Evolutionary conservation across 1,284 basidiomycete genomes (phyloP).

Genomic region (Farysia itapuensis): DNA sequence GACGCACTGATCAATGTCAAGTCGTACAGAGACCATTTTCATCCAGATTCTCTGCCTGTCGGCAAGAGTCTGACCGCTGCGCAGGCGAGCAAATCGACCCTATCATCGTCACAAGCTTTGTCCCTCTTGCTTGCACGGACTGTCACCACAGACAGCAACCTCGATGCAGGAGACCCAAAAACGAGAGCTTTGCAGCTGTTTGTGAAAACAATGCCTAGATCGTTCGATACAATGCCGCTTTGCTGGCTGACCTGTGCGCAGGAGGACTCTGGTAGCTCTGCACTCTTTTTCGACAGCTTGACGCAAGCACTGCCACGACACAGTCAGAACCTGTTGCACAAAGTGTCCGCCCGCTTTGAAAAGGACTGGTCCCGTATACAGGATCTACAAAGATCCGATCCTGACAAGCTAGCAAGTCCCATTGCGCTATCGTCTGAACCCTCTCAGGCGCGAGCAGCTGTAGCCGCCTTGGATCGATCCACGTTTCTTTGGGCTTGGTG

Average conservation of each 20-base stretch:
- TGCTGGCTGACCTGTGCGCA: constrained; percentile 36
- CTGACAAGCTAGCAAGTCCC: constrained; percentile 12
- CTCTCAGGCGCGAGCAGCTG: constrained; percentile 2
- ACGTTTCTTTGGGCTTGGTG: constrained; percentile 47
- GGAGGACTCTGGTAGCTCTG: too few relatives aligned
- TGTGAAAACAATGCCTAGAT: constrained; percentile 26
- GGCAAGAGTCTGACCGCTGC: constrained; percentile 2
- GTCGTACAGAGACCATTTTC: constrained; percentile 9
- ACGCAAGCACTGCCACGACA: constrained; percentile 23
- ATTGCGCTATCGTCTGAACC: constrained; percentile 1
- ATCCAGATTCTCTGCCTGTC: constrained; percentile 6
- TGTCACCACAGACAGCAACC: neutral
- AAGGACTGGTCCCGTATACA: constrained; percentile 25
- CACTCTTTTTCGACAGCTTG: constrained; percentile 1
- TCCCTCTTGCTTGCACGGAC: constrained; percentile 14
- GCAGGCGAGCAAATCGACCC: neutral
- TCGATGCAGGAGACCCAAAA: too few relatives aligned
- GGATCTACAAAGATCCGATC: constrained; percentile 1
- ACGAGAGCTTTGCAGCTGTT: constrained; percentile 23
- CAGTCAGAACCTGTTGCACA: constrained; percentile 4
- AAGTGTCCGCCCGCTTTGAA: constrained; percentile 30
- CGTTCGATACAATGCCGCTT: constrained; percentile 37
- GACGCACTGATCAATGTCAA: constrained; percentile 25
- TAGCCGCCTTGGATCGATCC: constrained; percentile 1
- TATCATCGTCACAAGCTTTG: constrained; percentile 23